Base-by-base conservation (phyloP, 2,329 filamentous ascomycete species). In the Penicillium sp. region DNA sequence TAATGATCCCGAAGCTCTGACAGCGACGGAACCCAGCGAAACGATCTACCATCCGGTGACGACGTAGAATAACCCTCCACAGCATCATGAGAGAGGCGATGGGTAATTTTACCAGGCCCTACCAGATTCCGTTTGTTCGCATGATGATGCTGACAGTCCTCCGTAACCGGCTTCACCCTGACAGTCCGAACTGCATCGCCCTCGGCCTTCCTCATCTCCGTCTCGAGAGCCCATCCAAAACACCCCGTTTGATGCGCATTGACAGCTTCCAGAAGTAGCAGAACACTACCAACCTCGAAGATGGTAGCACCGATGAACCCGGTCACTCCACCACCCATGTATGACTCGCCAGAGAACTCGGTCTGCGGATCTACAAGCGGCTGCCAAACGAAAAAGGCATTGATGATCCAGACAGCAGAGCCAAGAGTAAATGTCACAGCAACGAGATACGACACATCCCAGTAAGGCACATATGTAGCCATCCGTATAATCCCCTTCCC, bases 141-240 rank as follows among this genome's bases (percentile, higher is more conserved):
- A 63, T 80, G 78, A 62, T 79, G 77, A 65, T 80, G 78, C 1
- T 45, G 57, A 61, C 78, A 80, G 1, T 54, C 52, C 2, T 68
- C 57, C n/a, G 57, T 45, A 26, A 49, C 57, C 7, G 60, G 61
- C 47, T 27, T 62, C 3, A 71, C 19, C 45, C 57, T 35, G 3
- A 54, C 52, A 11, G 24, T 21, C 9, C 52, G 58, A 6, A 42
- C 11, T 2, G 35, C 59, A 10, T 63, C 56, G 22, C 66, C 66
- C 19, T 61, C 59, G 14, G 65, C 65, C 48, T 69, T 68, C 42
- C 75, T 75, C 2, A 83, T 42, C 0, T 77, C 78, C 22, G 78
- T 77, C 61, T 88, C 82, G 1, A 90, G 64, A 0, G 87, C 87
- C 86, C 86, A 90, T 3, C 87, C 87, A 67, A 90, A 90, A 68